These are phyloP conservation scores for Bretziella fagacearum DNA, from an alignment of 2,329 filamentous ascomycete species.

Conservation along the genomic window DNA sequence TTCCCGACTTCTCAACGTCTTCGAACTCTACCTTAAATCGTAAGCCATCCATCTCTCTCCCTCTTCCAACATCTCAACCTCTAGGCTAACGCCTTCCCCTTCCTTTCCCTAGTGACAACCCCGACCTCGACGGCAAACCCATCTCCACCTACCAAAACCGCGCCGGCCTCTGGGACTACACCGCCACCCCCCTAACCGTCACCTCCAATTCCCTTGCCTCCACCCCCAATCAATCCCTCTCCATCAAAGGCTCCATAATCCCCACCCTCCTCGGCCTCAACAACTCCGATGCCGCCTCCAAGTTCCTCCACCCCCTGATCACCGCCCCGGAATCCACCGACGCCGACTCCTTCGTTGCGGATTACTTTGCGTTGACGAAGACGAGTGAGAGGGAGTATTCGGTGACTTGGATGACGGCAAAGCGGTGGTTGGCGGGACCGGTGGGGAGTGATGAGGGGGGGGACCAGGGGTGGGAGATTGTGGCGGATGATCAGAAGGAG, in stretches of 20 bases:
- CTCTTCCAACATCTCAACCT: background rate
- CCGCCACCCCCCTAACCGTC: slow-evolving; percentile 2
- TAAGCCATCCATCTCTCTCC: background rate
- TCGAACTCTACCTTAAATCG: slow-evolving; percentile 6
- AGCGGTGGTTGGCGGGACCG: slow-evolving; percentile 11
- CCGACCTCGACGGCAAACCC: slow-evolving; percentile 10
- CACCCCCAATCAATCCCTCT: background rate
- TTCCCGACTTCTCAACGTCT: slow-evolving; percentile 7
- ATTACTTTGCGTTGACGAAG: background rate
- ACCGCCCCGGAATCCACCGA: background rate
- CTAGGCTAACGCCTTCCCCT: too few relatives aligned
- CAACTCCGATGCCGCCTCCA: background rate
- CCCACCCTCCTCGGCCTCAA: slow-evolving; percentile 5
- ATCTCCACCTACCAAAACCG: background rate
- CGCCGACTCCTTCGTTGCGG: background rate
- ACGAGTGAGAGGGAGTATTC: background rate
- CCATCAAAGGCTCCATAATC: background rate
- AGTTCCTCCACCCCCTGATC: background rate
- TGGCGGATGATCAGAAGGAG: background rate
- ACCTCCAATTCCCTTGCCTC: background rate
- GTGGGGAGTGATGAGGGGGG: background rate
- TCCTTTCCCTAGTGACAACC: background rate
- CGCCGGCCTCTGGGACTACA: slow-evolving; percentile 9
- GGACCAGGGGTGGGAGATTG: slow-evolving; percentile 1
- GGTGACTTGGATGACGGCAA: background rate